Base-by-base conservation (phyloP, 106 monocot genomes). In the Vanilla planifolia region DNA sequence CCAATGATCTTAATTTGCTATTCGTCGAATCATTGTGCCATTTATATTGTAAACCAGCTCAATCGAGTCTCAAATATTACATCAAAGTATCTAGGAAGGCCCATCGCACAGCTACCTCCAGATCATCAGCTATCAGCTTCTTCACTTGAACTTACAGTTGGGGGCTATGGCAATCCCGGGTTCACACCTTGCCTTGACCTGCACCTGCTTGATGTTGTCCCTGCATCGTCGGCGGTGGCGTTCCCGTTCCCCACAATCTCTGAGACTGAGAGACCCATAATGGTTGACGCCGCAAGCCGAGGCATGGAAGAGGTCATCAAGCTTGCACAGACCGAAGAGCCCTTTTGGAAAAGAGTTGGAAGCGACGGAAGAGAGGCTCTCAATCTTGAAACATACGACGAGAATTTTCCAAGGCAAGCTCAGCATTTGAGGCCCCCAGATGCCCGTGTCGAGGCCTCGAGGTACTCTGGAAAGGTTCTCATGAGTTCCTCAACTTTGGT, bases 241-340 rank as follows among this genome's bases (percentile, higher is more conserved):
- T 61, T 78, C 59, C 77, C 75, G 10, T 75, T 89, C 48, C 75
- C 72, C 14, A 17, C 73, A 1, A 65, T 95, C 33, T 67, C 89
- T 0, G 94, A 95, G 21, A 71, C 78, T 22, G 94, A 95, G 62
- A 86, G 78, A 71, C 86, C 89, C 15, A 30, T 86, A 6, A 86
- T 95, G 94, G 78, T 51, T 1, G 85, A 95, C 33, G 67, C 83
- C 60, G 86, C 89, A 0, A 60, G 80, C 3, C 69, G 48, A 51
- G 89, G 86, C n/a, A 74, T 89, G 83, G 78, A 83, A 20, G 89
- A 89, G 57, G 50, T 89, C 9, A 71, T 95, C 19, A 64, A 83
- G 43, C 63, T 95, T 5, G 66, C 64, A 9, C 89, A 81, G 64
- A 67, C 78, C 2, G 76, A 86, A 10, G 89, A 80, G 32, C 86